Percentiles rank a stretch among this genome's conserved stretches.
Conservation (phyloP, 2,329 filamentous ascomycete genomes). For the Cladosporium sp. region DNA sequence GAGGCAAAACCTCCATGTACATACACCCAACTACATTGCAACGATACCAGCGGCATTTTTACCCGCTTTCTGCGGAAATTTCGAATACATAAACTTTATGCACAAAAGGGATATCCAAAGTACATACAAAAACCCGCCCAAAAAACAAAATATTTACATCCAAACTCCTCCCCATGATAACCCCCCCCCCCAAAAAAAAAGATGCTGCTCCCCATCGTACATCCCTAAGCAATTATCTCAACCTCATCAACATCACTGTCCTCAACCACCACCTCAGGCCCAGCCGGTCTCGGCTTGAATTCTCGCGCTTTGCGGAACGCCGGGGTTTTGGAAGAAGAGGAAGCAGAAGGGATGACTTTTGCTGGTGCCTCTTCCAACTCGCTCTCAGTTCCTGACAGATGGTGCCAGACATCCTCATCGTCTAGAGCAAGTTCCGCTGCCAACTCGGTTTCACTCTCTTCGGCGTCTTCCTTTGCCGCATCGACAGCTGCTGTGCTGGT, state of each 20-base stretch:
- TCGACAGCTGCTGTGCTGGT: conserved; percentile 4
- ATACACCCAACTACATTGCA: no score
- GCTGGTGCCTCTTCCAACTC: conserved; percentile 28
- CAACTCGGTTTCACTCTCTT: conserved; percentile 18
- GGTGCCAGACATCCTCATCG: conserved; percentile 30
- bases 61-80: no score
- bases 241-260: conserved; percentile 50
- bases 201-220: no score
- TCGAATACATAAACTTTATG: no score
- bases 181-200: no score
- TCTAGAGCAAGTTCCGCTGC: conserved; percentile 20
- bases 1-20: no score
- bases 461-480: conserved; percentile 18
- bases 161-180: no score
- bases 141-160: no score
- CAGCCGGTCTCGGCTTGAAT: not conserved
- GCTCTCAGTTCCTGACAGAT: conserved; percentile 19
- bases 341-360: no score
- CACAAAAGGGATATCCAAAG: no score
- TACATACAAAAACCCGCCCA: no score
- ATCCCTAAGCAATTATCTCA: conserved; percentile 23
- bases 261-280: conserved; percentile 40
- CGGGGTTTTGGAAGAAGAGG: conserved; percentile 13
- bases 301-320: conserved; percentile 5
- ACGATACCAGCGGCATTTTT: no score